A percentile compares a stretch with the other conserved stretches of the same genome.
Conservation (phyloP, 2,329 filamentous ascomycete genomes). For the Dactylellina haptotyla region DNA sequence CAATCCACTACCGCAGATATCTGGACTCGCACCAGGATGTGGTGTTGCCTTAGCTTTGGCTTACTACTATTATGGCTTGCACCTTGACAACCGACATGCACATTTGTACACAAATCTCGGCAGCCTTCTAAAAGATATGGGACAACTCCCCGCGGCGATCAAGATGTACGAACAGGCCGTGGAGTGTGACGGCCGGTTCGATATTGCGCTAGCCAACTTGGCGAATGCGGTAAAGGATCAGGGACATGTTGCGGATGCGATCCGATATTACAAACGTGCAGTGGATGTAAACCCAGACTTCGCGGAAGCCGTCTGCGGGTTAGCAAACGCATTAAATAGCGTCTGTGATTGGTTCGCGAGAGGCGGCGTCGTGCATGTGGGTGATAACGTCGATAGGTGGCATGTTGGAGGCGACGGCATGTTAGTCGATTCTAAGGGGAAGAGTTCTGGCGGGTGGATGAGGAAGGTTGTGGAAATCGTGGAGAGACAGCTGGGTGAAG, state of each 20-base stretch:
- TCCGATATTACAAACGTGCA: conserved; percentile 87
- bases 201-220: conserved; percentile 94
- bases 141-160: conserved; percentile 88
- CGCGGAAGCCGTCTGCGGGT: conserved; percentile 93
- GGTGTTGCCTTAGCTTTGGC: conserved; percentile 86
- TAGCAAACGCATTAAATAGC: conserved; percentile 94
- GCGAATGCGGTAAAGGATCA: conserved; percentile 98
- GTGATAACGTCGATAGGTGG: conserved; percentile 84
- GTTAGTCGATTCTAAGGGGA: conserved; percentile 77
- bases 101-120: conserved; percentile 97
- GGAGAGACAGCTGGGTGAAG: conserved; percentile 83
- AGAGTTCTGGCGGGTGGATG: conserved; percentile 79
- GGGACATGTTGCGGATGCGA: conserved; percentile 89
- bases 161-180: conserved; percentile 98
- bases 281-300: conserved; percentile 94
- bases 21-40: conserved; percentile 84
- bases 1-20: conserved; percentile 64
- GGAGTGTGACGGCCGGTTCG: conserved; percentile 89
- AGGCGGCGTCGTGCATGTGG: conserved; percentile 76
- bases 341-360: conserved; percentile 94
- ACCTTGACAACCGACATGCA: conserved; percentile 86
- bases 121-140: conserved; percentile 94
- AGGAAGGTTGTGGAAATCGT: conserved; percentile 92
- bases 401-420: conserved; percentile 88
- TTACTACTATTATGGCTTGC: conserved; percentile 94